These are phyloP conservation scores for Rehmannia glutinosa DNA, from an alignment of 257 asterid genomes.

Conservation along the genomic window DNA sequence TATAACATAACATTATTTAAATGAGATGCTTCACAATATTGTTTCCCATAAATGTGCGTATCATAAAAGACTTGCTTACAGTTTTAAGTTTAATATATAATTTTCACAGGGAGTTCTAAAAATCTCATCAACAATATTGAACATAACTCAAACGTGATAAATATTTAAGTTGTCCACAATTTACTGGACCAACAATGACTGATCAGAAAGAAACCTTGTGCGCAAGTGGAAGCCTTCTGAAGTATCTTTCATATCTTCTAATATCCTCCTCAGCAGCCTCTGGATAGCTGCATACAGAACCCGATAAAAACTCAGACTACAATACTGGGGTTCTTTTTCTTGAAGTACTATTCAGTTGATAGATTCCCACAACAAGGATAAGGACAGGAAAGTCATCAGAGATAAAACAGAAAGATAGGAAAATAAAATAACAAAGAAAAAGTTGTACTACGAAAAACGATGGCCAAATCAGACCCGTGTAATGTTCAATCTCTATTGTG, in stretches of 20 bases:
- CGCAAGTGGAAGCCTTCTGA: conserved; percentile 54
- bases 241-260: conserved; percentile 74
- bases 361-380: background rate
- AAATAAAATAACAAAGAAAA: background rate
- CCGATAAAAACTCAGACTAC: conserved; percentile 10
- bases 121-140: background rate
- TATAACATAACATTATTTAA: background rate
- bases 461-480: background rate
- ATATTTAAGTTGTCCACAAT: background rate
- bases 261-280: conserved; percentile 94
- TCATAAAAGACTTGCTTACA: background rate
- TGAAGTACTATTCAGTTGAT: background rate
- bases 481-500: background rate
- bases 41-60: background rate
- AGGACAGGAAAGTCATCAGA: background rate
- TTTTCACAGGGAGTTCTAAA: background rate
- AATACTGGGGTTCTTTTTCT: background rate
- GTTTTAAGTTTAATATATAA: background rate
- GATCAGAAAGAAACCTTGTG: conserved; percentile 64
- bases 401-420: background rate
- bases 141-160: background rate
- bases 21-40: background rate
- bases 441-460: background rate
- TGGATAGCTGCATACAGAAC: conserved; percentile 62
- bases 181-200: conserved; percentile 9